Percentiles rank a stretch among this genome's conserved stretches.
phyloP scores from a whole-genome alignment of 1,284 basidiomycete species.

The Malassezia equina region DNA sequence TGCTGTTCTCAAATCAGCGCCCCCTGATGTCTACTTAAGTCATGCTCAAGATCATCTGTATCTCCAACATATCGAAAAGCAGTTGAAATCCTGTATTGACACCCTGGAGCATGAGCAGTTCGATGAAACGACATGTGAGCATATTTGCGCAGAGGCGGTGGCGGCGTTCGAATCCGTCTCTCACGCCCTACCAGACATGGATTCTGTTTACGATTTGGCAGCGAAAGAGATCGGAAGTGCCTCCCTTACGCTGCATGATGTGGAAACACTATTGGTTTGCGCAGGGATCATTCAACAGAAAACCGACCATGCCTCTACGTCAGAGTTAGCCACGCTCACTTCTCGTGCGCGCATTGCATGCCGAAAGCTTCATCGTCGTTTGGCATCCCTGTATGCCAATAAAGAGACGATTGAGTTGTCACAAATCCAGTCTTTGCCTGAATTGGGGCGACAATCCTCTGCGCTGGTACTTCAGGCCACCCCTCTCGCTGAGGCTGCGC shows the following conservation, averaged over 20 bases:
- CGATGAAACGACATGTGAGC: constrained; percentile 73
- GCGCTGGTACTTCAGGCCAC: constrained; percentile 35
- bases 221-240: constrained; percentile 43
- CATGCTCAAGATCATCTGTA: constrained; percentile 67
- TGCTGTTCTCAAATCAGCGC: constrained; percentile 33
- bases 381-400: constrained; percentile 31
- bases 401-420: constrained; percentile 37
- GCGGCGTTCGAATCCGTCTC: constrained; percentile 37
- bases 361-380: constrained; percentile 31
- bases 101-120: constrained; percentile 4
- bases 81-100: constrained; percentile 76
- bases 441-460: constrained; percentile 28
- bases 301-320: constrained; percentile 23
- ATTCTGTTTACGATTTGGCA: constrained; percentile 50
- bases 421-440: constrained; percentile 31
- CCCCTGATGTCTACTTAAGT: constrained; percentile 32
- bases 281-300: constrained; percentile 34
- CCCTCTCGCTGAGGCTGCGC: constrained; percentile 20
- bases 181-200: constrained; percentile 53
- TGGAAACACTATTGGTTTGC: constrained; percentile 43
- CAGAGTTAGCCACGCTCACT: not conserved
- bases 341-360: constrained; percentile 2
- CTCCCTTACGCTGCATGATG: constrained; percentile 36
- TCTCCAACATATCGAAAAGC: constrained; percentile 76
- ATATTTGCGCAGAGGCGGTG: constrained; percentile 58